phyloP scores from a whole-genome alignment of 208 protist genomes.

The Crithidia sp. region DNA sequence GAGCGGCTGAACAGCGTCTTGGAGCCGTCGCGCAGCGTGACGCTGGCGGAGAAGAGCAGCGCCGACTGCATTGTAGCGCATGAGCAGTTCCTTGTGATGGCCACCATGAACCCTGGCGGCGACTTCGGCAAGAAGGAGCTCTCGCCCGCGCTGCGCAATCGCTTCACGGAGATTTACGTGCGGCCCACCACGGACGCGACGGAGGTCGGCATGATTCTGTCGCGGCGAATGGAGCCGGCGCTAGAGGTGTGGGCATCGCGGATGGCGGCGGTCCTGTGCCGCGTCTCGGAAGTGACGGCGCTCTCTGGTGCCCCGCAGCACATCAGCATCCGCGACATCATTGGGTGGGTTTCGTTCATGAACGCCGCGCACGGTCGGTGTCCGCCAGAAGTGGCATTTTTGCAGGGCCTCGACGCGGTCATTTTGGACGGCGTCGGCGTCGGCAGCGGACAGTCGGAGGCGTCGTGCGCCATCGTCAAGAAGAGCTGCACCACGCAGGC shows the following conservation, averaged over 20 bases:
- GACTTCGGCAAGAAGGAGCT: constrained; percentile 99
- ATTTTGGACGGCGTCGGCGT: constrained; percentile 96
- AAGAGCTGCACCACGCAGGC: constrained; percentile 42
- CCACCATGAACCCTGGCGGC: constrained; percentile 99
- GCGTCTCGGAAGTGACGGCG: constrained; percentile 48
- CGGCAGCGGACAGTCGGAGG: constrained; percentile 76
- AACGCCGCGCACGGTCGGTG: constrained; percentile 78
- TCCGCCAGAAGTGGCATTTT: constrained; percentile 78
- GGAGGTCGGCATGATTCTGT: constrained; percentile 96
- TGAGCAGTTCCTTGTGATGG: constrained; percentile 96
- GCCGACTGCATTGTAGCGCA: constrained; percentile 85
- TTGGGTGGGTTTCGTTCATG: constrained; percentile 97
- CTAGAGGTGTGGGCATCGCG: constrained; percentile 62
- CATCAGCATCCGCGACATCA: constrained; percentile 96
- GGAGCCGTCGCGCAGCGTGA: constrained; percentile 96
- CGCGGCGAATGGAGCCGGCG: constrained; percentile 61
- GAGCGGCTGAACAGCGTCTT: constrained; percentile 99
- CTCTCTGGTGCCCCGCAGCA: constrained; percentile 61
- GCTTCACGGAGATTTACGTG: constrained; percentile 99
- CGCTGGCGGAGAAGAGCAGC: constrained; percentile 97
- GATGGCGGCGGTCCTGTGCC: constrained; percentile 84
- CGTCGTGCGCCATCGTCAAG: constrained; percentile 35
- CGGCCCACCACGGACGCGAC: constrained; percentile 83
- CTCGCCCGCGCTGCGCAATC: constrained; percentile 98
- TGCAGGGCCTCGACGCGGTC: constrained; percentile 96